A percentile compares a stretch with the other conserved stretches of the same genome.
Evolutionary conservation across 2,329 filamentous ascomycete genomes (phyloP).

Genomic region (Cladophialophora chaetospira): DNA sequence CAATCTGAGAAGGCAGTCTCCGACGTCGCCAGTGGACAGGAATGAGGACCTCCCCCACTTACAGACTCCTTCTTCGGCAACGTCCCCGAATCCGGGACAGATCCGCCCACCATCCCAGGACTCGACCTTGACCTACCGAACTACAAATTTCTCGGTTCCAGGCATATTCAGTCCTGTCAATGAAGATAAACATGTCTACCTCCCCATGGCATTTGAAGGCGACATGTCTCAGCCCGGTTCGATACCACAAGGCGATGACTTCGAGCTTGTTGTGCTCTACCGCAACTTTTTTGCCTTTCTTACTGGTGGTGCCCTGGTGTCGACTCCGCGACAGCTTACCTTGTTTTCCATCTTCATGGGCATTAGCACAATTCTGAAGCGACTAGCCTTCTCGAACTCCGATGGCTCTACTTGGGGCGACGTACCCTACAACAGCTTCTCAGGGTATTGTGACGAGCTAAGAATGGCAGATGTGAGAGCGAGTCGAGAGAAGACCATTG

Average conservation of each 20-base stretch:
- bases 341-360: conserved; percentile 64
- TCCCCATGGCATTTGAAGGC: conserved; percentile 59
- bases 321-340: conserved; percentile 56
- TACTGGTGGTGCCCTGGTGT: conserved; percentile 62
- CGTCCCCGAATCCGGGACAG: conserved; percentile 35
- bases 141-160: conserved; percentile 24
- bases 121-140: conserved; percentile 33
- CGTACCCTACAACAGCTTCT: conserved; percentile 54
- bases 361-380: conserved; percentile 58
- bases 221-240: conserved; percentile 46
- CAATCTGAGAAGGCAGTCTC: conserved; percentile 23
- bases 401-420: conserved; percentile 67
- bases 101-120: conserved; percentile 36
- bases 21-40: conserved; percentile 14
- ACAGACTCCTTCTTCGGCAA: conserved; percentile 35
- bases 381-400: conserved; percentile 62
- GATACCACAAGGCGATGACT: conserved; percentile 49
- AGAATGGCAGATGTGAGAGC: conserved; percentile 75
- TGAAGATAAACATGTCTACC: conserved; percentile 47
- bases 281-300: conserved; percentile 67
- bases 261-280: conserved; percentile 60
- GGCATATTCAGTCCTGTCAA: conserved; percentile 9
- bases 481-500: conserved; percentile 84
- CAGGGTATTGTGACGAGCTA: conserved; percentile 72
- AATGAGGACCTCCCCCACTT: conserved; percentile 37